These are phyloP conservation scores for Castanea mollissima DNA, from an alignment of 306 rosid genomes.

Conservation along the genomic window DNA sequence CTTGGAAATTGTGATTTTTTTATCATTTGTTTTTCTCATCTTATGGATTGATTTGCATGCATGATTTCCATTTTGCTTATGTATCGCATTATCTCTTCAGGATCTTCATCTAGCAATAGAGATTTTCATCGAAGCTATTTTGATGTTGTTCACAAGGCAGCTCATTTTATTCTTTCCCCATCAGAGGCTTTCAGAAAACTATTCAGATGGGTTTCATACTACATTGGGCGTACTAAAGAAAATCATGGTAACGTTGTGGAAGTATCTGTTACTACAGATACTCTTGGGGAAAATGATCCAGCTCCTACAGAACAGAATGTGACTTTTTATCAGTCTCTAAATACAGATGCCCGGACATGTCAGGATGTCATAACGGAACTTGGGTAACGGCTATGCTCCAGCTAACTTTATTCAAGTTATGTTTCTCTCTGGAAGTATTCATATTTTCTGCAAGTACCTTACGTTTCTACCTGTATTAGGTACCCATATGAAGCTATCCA, in stretches of 20 bases:
- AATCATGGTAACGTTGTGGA: slow-evolving; percentile 24
- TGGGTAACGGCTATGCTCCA: slow-evolving; percentile 52
- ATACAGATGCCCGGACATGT: slow-evolving; percentile 92
- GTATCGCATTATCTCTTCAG: slow-evolving; percentile 35
- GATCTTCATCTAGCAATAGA: slow-evolving; percentile 87
- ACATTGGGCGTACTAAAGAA: slow-evolving; percentile 21
- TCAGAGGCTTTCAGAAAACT: slow-evolving; percentile 47
- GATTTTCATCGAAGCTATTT: slow-evolving; percentile 74
- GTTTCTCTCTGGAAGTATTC: not conserved
- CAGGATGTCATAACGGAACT: slow-evolving; percentile 94
- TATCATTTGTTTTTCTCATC: not conserved
- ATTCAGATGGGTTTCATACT: slow-evolving; percentile 36
- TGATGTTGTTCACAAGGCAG: slow-evolving; percentile 64
- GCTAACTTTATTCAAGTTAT: slow-evolving; percentile 16
- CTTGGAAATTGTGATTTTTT: slow-evolving; percentile 2
- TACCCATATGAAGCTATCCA: slow-evolving; percentile 91
- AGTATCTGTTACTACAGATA: slow-evolving; percentile 37
- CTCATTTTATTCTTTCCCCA: slow-evolving; percentile 79
- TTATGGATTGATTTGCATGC: not conserved
- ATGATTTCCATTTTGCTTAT: slow-evolving; percentile 1
- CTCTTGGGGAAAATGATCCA: slow-evolving; percentile 56
- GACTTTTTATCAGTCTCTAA: slow-evolving; percentile 54
- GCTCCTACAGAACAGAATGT: slow-evolving; percentile 39
- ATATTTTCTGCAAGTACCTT: slow-evolving; percentile 15
- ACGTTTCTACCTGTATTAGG: slow-evolving; percentile 35